These are phyloP conservation scores for Borealophlyctis nickersoniae DNA, from an alignment of 192 early-diverging fungal genomes.

Conservation along the genomic window DNA sequence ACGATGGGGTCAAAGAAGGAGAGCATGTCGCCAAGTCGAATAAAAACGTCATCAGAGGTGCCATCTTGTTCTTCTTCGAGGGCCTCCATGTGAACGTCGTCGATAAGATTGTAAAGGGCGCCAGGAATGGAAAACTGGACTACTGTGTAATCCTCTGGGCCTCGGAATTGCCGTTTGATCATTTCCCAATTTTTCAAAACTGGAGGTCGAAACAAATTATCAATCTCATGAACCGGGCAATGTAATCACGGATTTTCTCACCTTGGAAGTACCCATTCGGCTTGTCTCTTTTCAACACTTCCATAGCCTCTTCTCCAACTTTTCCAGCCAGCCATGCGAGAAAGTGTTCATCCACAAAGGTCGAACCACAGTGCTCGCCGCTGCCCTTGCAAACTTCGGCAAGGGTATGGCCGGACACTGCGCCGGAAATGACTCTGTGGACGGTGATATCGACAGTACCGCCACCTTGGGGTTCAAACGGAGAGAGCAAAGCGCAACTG, in stretches of 20 bases:
- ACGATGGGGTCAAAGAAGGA: conserved; percentile 28
- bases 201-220: too few species aligned
- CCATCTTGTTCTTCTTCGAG: conserved; percentile 15
- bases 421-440: conserved; percentile 1
- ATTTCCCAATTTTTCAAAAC: conserved; percentile 13
- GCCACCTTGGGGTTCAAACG: conserved; percentile 1
- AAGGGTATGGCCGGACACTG: too few species aligned
- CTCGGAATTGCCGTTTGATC: conserved; percentile 18
- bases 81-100: neutral
- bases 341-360: conserved; percentile 15
- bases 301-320: conserved; percentile 4
- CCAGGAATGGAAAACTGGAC: conserved; percentile 11
- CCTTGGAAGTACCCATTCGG: conserved; percentile 8
- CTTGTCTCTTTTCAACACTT: neutral
- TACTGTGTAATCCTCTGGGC: neutral
- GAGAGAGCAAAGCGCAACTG: too few species aligned
- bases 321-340: conserved; percentile 11
- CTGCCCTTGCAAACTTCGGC: conserved; percentile 8
- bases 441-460: conserved; percentile 24
- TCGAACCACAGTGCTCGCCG: conserved; percentile 23
- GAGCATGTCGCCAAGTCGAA: conserved; percentile 22
- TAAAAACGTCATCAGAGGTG: conserved; percentile 17
- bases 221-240: too few species aligned
- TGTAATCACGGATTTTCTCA: too few species aligned
- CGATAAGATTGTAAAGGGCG: conserved; percentile 15